These are phyloP conservation scores for Glycine latifolia DNA, from an alignment of 306 rosid genomes.

Conservation along the genomic window DNA sequence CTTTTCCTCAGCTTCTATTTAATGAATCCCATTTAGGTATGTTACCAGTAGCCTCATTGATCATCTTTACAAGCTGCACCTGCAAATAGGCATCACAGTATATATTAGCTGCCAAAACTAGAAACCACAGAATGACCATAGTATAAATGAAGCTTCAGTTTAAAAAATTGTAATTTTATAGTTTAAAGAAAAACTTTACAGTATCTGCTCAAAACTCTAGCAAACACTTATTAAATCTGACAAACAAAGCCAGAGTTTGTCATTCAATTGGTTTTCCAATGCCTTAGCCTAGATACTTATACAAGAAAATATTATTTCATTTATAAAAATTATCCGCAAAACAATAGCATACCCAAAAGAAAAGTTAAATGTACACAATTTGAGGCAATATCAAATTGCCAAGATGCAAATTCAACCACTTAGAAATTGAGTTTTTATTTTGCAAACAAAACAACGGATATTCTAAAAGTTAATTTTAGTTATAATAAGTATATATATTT, in stretches of 20 bases:
- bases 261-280: conserved; percentile 14
- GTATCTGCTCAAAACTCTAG: neutral
- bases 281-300: conserved; percentile 1
- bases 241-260: neutral
- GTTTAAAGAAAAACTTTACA: neutral
- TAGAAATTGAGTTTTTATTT: neutral
- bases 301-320: neutral
- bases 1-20: conserved; percentile 44
- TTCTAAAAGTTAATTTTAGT: neutral
- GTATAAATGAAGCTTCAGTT: neutral
- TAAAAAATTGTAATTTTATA: neutral
- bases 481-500: neutral
- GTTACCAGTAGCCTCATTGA: conserved; percentile 69
- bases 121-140: neutral
- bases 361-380: neutral
- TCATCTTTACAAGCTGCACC: conserved; percentile 72
- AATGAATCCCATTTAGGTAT: conserved; percentile 60
- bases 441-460: neutral
- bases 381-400: neutral
- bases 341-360: neutral
- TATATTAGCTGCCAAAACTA: conserved; percentile 34
- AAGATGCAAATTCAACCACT: neutral
- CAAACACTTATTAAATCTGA: too few species aligned
- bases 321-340: neutral
- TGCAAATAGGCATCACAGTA: conserved; percentile 47